Conservation (phyloP, 805 yeast genomes). For the Schwanniomyces polymorphus region DNA sequence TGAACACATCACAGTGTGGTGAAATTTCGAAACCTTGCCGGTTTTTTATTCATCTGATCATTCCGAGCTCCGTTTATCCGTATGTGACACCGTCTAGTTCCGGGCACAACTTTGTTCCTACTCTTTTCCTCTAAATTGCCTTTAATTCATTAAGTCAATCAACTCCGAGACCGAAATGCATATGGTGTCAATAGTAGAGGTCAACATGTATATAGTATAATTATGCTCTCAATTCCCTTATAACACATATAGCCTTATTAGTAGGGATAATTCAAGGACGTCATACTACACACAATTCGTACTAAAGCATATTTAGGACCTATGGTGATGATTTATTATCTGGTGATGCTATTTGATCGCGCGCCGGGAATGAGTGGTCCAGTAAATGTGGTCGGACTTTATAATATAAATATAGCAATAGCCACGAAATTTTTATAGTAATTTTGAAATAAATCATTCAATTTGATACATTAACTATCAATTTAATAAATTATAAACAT, state of each 20-base stretch:
- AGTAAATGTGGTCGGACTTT: conserved; percentile 3
- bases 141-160: not conserved
- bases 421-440: not conserved
- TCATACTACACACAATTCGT: too few relatives aligned
- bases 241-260: too few relatives aligned
- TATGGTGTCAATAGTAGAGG: not conserved
- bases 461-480: not conserved
- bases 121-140: not conserved
- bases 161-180: not conserved
- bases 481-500: conserved; percentile 36
- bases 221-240: too few relatives aligned
- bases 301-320: not conserved
- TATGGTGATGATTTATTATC: not conserved
- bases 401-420: conserved; percentile 4
- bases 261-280: too few relatives aligned
- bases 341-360: conserved; percentile 1
- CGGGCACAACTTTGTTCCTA: not conserved
- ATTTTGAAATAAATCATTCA: not conserved
- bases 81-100: not conserved
- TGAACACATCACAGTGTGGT: not conserved
- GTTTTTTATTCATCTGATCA: not conserved
- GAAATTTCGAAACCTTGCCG: not conserved
- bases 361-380: conserved; percentile 29
- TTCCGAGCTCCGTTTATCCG: not conserved
- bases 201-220: too few relatives aligned